Percentiles rank a stretch among this genome's conserved stretches.
Conservation (phyloP, 2,329 filamentous ascomycete genomes). For the Aspergillus brasiliensis region DNA sequence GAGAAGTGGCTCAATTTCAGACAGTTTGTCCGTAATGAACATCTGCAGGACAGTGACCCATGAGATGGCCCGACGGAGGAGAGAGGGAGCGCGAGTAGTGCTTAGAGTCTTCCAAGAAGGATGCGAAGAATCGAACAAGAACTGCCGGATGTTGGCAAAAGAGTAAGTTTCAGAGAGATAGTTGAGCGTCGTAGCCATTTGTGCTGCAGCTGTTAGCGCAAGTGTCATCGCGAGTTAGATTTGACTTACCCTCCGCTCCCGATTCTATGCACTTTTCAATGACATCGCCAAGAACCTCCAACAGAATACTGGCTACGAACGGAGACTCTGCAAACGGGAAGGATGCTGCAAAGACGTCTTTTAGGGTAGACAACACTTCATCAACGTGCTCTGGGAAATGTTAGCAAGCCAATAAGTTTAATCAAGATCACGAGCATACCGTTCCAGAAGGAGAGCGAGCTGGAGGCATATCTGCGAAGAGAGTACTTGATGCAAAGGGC, state of each 20-base stretch:
- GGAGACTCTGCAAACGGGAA: slow-evolving; percentile 37
- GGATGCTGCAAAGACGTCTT: slow-evolving; percentile 26
- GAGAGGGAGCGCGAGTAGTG: slow-evolving; percentile 35
- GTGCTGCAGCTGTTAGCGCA: slow-evolving; percentile 22
- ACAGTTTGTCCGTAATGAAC: slow-evolving; percentile 21
- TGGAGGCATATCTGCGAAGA: slow-evolving; percentile 37
- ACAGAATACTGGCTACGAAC: slow-evolving; percentile 35
- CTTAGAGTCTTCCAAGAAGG: slow-evolving; percentile 30
- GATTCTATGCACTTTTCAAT: slow-evolving; percentile 37
- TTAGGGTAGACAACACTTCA: slow-evolving; percentile 28
- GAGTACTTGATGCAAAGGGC: slow-evolving; percentile 43
- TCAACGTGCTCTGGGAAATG: slow-evolving; percentile 30
- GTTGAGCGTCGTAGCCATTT: slow-evolving; percentile 22
- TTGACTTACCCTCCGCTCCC: slow-evolving; percentile 31
- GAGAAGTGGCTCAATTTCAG: slow-evolving; percentile 26
- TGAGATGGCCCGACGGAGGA: slow-evolving; percentile 38
- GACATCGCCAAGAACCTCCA: slow-evolving; percentile 42
- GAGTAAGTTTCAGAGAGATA: slow-evolving; percentile 27
- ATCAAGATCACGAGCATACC: slow-evolving; percentile 25
- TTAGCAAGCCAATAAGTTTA: slow-evolving; percentile 11
- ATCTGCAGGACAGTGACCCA: slow-evolving; percentile 34
- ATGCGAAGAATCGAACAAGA: slow-evolving; percentile 30
- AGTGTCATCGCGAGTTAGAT: neutral
- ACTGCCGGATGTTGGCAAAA: slow-evolving; percentile 30
- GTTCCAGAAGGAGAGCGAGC: slow-evolving; percentile 36